phyloP scores from a whole-genome alignment of 768 basidiomycete genomes.

The Rhizopogon rudus region DNA sequence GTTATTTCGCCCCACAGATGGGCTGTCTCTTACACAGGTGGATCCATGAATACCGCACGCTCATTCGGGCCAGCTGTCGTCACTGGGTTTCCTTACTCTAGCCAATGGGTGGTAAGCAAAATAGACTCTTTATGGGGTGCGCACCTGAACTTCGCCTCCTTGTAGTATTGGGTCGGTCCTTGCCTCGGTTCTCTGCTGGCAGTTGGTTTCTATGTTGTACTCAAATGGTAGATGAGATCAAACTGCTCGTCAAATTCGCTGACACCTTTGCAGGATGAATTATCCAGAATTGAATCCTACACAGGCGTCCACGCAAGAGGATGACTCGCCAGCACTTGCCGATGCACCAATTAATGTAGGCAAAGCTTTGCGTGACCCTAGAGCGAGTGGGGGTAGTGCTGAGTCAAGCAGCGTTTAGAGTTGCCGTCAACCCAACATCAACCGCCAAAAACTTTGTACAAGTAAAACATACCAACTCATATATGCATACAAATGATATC shows the following conservation, averaged over 20 bases:
- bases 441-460: not conserved
- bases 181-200: conserved; percentile 45
- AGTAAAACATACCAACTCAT: too few species aligned
- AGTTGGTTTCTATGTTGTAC: conserved; percentile 34
- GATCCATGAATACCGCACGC: conserved; percentile 64
- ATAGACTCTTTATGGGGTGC: not conserved
- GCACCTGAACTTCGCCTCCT: not conserved
- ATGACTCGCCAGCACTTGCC: conserved; percentile 21
- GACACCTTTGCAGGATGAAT: conserved; percentile 15
- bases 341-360: not conserved
- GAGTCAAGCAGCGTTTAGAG: not conserved
- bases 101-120: conserved; percentile 61
- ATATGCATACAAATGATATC: not conserved
- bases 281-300: conserved; percentile 25
- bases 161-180: conserved; percentile 69
- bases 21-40: conserved; percentile 52
- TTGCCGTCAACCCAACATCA: not conserved
- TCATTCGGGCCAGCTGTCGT: conserved; percentile 68
- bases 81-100: conserved; percentile 45
- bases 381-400: not conserved
- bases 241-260: conserved; percentile 2
- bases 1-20: conserved; percentile 32
- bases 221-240: conserved; percentile 41
- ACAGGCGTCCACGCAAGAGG: conserved; percentile 22
- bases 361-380: too few species aligned